phyloP scores from a whole-genome alignment of 2,329 filamentous ascomycete species.

The Xylariaceae sp. region DNA sequence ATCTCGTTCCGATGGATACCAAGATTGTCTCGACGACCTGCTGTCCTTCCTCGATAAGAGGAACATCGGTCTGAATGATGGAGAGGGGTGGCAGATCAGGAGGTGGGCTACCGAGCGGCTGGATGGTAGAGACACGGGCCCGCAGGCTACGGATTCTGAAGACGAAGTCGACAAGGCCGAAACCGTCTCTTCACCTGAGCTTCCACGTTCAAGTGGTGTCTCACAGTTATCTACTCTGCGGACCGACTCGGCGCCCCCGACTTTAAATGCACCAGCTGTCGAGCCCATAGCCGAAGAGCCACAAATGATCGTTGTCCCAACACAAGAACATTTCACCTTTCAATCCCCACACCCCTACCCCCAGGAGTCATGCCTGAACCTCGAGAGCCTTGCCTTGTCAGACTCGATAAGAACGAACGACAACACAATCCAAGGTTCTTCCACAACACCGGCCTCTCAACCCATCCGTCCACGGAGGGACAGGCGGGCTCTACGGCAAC shows the following conservation, averaged over 20 bases:
- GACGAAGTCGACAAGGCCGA: conserved; percentile 72
- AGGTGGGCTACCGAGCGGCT: conserved; percentile 73
- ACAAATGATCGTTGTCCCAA: conserved; percentile 55
- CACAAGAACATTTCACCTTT: conserved; percentile 71
- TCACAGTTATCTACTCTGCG: conserved; percentile 46
- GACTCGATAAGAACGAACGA: conserved; percentile 54
- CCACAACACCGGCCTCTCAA: conserved; percentile 38
- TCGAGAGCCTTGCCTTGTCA: conserved; percentile 65
- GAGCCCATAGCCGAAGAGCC: conserved; percentile 32
- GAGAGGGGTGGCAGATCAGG: conserved; percentile 71
- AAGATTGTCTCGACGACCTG: conserved; percentile 91
- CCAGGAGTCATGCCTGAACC: conserved; percentile 61
- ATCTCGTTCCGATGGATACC: conserved; percentile 82
- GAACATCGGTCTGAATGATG: conserved; percentile 77
- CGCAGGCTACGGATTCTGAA: conserved; percentile 67
- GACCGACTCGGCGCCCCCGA: conserved; percentile 46
- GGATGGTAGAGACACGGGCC: conserved; percentile 63
- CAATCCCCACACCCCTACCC: conserved; percentile 68
- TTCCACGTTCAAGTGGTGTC: conserved; percentile 55
- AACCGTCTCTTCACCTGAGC: conserved; percentile 62
- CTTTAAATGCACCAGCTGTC: conserved; percentile 25
- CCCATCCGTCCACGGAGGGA: conserved; percentile 34
- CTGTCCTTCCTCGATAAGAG: conserved; percentile 84
- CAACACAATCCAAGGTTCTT: conserved; percentile 38
- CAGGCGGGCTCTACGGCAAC: conserved; percentile 34